A percentile compares a stretch with the other conserved stretches of the same genome.
phyloP scores from a whole-genome alignment of 306 rosid genomes.

The Herpetospermum pedunculosum region DNA sequence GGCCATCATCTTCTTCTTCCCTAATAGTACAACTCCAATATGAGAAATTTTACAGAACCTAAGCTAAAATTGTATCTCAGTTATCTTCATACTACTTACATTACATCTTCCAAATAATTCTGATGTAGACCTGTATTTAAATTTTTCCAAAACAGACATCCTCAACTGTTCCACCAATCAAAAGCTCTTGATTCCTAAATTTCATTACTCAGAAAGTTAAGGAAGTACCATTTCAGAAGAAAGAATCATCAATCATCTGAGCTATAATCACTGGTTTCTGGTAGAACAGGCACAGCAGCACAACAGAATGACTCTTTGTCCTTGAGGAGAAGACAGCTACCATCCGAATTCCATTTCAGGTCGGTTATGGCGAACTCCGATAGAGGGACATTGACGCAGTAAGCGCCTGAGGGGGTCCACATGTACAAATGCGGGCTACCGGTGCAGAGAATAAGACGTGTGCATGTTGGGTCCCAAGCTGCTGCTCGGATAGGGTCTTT shows the following conservation, averaged over 20 bases:
- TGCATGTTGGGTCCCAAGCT: slow-evolving; percentile 82
- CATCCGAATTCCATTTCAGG: slow-evolving; percentile 91
- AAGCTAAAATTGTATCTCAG: background rate
- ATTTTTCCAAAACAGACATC: background rate
- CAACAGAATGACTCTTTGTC: slow-evolving; percentile 92
- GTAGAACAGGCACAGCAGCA: slow-evolving; percentile 52
- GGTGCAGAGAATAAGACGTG: slow-evolving; percentile 72
- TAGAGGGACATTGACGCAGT: slow-evolving; percentile 61
- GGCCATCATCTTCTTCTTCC: background rate
- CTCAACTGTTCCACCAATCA: background rate
- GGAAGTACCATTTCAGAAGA: background rate
- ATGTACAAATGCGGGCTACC: slow-evolving; percentile 81
- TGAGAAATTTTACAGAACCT: background rate
- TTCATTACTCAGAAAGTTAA: background rate
- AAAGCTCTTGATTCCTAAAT: slow-evolving; percentile 3
- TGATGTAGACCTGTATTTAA: background rate
- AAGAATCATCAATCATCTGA: slow-evolving; percentile 41
- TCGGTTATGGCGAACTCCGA: slow-evolving; percentile 52
- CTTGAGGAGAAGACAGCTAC: slow-evolving; percentile 85
- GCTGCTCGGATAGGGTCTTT: slow-evolving; percentile 78
- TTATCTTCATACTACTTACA: background rate
- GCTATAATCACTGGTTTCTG: slow-evolving; percentile 76
- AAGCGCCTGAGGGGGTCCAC: slow-evolving; percentile 96
- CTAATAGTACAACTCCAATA: background rate
- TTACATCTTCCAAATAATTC: slow-evolving; percentile 3